Evolutionary conservation across 257 asterid species (phyloP), one percentile per base, ranked within the genome.

Genomic region (Scutellaria minor): DNA sequence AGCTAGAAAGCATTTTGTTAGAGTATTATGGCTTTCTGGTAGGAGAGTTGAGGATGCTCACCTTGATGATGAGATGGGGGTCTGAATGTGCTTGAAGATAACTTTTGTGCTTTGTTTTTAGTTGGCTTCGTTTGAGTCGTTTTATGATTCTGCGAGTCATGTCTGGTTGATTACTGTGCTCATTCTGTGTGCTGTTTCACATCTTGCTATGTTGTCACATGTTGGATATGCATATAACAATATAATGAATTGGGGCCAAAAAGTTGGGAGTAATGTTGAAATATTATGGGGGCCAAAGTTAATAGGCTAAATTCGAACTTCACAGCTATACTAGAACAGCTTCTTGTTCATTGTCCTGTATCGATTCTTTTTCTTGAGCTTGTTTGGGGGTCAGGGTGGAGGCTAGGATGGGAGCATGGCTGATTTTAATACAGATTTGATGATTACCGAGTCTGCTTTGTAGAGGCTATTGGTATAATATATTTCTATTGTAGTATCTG

Each of bases 401-500:
- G 56, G 42, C 27, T 45, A 48, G 48, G 42, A 11, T 53, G 0
- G 53, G 4, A 31, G 2, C 22, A 35, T 68, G 9, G 18, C 24
- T 66, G 27, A 9, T 57, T 42, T 63, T 4, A 20, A 22, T 57
- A 7, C 64, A 35, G 6, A 24, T 20, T 69, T 61, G n/a, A 63
- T 48, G 9, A 39, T 35, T 74, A 40, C 69, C 0, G 3, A 47
- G n/a, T 80, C 40, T 62, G 12, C 8, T 54, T 51, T 46, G 6
- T 31, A 12, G 31, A 5, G 31, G 14, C 10, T 71, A 31, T 70
- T 9, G 37, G 24, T 66, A 6, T 58, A 12, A 11, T 59, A 13
- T 65, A 66, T 22, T 64, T n/a, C 13, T 13, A 61, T 65, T 45
- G 40, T 35, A 53, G 57, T 35, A 64, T 56, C 59, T 56, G n/a